Conservation (phyloP, 2,329 filamentous ascomycete genomes). For the Setomelanomma holmii region DNA sequence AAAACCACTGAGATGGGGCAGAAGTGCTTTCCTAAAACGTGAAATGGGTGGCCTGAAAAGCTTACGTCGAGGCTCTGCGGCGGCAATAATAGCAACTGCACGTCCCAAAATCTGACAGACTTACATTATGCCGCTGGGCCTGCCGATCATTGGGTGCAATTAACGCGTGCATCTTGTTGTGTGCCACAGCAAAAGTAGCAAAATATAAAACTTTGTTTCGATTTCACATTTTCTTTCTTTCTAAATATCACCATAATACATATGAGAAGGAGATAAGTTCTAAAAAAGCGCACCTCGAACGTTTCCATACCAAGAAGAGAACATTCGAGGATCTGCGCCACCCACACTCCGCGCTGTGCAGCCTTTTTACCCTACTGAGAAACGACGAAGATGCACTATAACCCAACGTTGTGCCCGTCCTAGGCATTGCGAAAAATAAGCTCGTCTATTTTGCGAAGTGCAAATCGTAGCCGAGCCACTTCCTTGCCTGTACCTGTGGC, state of each 20-base stretch:
- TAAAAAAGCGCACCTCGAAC: not conserved
- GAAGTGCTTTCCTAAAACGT: not conserved
- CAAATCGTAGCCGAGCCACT: conserved; percentile 96
- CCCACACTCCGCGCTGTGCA: not conserved
- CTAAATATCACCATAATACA: not conserved
- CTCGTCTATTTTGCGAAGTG: conserved; percentile 96
- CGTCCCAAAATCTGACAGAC: not conserved
- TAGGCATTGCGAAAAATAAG: not conserved
- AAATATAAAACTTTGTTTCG: not conserved
- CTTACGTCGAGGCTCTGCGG: not conserved
- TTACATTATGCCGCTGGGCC: not conserved
- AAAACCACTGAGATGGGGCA: not conserved
- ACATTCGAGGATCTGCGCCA: not conserved
- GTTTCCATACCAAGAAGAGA: not conserved
- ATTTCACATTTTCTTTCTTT: not conserved
- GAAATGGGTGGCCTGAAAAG: not conserved
- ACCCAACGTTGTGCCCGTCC: not conserved
- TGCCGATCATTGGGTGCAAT: too few species aligned
- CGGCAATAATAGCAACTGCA: not conserved
- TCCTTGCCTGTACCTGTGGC: conserved; percentile 78
- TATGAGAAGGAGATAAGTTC: not conserved
- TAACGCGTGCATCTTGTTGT: too few species aligned
- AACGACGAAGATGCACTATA: not conserved
- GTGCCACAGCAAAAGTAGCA: too few species aligned
- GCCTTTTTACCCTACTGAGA: not conserved